A percentile compares a stretch with the other conserved stretches of the same genome.
Evolutionary conservation across 1,284 basidiomycete species (phyloP).

Genomic region (Sanghuangporus baumii): DNA sequence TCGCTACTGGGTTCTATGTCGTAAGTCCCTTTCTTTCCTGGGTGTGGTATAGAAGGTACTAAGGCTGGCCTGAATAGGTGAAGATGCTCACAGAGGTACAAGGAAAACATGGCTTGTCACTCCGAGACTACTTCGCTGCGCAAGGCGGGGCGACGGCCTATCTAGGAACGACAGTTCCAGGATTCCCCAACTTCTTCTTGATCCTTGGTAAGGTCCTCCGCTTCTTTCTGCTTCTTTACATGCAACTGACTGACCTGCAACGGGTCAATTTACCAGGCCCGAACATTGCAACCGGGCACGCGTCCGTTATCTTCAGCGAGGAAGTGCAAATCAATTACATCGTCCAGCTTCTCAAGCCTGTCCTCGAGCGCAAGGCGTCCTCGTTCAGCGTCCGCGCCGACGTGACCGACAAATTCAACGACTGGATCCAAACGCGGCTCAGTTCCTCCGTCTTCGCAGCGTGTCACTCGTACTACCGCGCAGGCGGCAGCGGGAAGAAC

Average conservation of each 20-base stretch:
- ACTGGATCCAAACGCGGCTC: slow-evolving; percentile 22
- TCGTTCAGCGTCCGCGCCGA: slow-evolving; percentile 25
- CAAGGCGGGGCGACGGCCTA: slow-evolving; percentile 24
- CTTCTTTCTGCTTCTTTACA: neutral
- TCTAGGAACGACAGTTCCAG: slow-evolving; percentile 23
- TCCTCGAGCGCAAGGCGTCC: slow-evolving; percentile 23
- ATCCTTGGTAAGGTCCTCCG: slow-evolving; percentile 19
- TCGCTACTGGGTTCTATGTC: slow-evolving; percentile 40
- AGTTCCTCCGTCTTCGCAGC: slow-evolving; percentile 22
- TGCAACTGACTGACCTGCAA: neutral
- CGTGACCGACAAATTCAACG: slow-evolving; percentile 27
- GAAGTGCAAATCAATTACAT: slow-evolving; percentile 26
- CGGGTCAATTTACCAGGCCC: slow-evolving; percentile 19
- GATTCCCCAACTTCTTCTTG: slow-evolving; percentile 24
- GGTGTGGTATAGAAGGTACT: neutral
- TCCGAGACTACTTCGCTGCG: slow-evolving; percentile 21
- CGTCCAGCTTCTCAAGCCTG: slow-evolving; percentile 27
- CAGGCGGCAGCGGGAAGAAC: slow-evolving; percentile 23
- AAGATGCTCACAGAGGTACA: neutral
- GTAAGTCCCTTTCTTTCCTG: neutral
- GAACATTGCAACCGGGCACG: slow-evolving; percentile 27
- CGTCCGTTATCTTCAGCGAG: slow-evolving; percentile 31
- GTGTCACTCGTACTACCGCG: slow-evolving; percentile 27
- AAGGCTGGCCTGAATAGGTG: neutral
- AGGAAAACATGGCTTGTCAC: slow-evolving; percentile 16